Conservation (phyloP, 371 early-diverging fungal species). For the Mucor sp. region DNA sequence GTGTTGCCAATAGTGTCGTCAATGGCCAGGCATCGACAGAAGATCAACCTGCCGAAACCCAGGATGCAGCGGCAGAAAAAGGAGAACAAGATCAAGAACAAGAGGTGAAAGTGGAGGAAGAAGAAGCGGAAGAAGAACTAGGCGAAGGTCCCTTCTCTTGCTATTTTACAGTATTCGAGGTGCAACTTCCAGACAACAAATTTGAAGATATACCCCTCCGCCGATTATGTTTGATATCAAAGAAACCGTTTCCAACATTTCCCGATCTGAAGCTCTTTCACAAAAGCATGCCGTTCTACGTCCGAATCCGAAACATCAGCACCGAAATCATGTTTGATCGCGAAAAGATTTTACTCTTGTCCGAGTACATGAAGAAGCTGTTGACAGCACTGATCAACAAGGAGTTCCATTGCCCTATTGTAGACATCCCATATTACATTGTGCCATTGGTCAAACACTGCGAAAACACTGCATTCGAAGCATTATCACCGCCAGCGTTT, state of each 20-base stretch:
- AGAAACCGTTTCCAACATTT: conserved; percentile 46
- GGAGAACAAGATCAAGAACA: conserved; percentile 29
- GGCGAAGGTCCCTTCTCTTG: conserved; percentile 35
- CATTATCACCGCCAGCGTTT: not conserved
- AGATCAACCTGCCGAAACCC: not conserved
- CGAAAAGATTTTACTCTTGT: conserved; percentile 40
- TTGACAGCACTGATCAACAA: conserved; percentile 55
- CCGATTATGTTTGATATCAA: conserved; percentile 51
- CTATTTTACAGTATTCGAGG: conserved; percentile 33
- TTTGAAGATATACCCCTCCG: conserved; percentile 43
- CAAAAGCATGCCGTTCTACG: conserved; percentile 33
- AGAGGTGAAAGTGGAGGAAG: conserved; percentile 5
- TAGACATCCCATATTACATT: conserved; percentile 58
- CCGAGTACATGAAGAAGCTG: conserved; percentile 53
- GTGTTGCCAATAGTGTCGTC: too few species aligned
- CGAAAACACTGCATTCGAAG: conserved; percentile 12
- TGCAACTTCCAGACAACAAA: conserved; percentile 19
- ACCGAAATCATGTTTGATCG: conserved; percentile 27
- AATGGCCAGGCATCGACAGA: not conserved
- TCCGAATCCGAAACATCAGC: conserved; percentile 23
- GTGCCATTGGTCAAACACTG: conserved; percentile 46
- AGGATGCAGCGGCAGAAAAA: conserved; percentile 8
- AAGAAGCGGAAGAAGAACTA: conserved; percentile 24
- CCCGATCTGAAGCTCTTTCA: conserved; percentile 46
- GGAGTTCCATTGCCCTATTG: conserved; percentile 53